phyloP scores from a whole-genome alignment of 176 grass and related monocot species.

The Microstegium vimineum region DNA sequence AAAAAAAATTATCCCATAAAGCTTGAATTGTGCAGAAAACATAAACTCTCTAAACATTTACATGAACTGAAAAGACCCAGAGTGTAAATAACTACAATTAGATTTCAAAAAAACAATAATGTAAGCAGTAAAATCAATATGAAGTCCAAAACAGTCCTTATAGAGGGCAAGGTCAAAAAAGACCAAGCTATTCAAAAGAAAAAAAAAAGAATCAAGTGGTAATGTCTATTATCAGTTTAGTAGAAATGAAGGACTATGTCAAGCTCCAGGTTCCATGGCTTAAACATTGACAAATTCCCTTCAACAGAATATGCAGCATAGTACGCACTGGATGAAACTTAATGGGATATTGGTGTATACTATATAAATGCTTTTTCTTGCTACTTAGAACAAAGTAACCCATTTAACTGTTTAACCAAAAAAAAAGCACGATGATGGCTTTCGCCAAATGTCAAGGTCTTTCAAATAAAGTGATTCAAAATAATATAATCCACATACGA shows the following conservation, averaged over 20 bases:
- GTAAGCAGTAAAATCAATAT: neutral
- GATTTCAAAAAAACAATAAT: neutral
- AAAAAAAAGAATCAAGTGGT: neutral
- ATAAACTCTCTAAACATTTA: neutral
- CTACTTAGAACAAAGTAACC: no score
- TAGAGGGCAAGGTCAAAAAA: neutral
- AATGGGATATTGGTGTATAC: neutral
- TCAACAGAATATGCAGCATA: neutral
- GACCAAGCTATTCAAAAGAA: neutral
- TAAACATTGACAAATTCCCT: neutral
- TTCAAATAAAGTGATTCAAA: neutral
- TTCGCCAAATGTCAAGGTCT: neutral
- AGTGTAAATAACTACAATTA: neutral
- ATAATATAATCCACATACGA: neutral
- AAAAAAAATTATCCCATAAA: neutral
- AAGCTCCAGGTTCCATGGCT: neutral
- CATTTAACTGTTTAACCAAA: neutral
- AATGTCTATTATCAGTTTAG: neutral
- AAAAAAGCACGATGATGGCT: neutral
- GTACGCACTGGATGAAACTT: neutral
- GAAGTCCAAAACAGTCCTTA: neutral
- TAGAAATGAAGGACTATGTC: neutral
- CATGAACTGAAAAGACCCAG: neutral
- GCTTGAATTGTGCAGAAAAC: neutral
- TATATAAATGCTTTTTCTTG: no score